Conservation (phyloP, 1,284 basidiomycete species). For the Trichosporon coremiiforme region DNA sequence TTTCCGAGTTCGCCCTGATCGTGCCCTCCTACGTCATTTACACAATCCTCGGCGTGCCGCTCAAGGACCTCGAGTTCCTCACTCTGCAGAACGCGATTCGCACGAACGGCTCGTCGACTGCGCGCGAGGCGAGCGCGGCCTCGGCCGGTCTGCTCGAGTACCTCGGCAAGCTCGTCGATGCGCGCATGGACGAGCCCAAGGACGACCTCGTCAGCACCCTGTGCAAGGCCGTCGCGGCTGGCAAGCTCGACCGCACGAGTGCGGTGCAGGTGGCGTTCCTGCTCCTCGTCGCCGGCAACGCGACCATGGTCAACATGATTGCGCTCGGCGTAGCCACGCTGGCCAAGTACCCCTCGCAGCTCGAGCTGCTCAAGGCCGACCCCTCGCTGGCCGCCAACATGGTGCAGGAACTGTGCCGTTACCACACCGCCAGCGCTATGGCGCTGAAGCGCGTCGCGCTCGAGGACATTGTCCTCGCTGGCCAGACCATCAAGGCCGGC, state of each 20-base stretch:
- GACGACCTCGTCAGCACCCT: conserved; percentile 23
- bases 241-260: conserved; percentile 20
- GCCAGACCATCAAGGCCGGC: conserved; percentile 22
- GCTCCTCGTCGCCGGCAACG: conserved; percentile 28
- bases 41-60: conserved; percentile 28
- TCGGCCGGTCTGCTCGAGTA: conserved; percentile 21
- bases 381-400: conserved; percentile 23
- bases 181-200: conserved; percentile 20
- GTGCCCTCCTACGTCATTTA: conserved; percentile 28
- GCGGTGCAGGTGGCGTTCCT: conserved; percentile 29
- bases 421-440: conserved; percentile 28
- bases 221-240: conserved; percentile 14
- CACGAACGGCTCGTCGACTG: conserved; percentile 23
- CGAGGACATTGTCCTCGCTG: conserved; percentile 22
- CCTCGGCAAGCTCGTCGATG: conserved; percentile 22
- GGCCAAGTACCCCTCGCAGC: conserved; percentile 23
- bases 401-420: conserved; percentile 28
- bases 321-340: conserved; percentile 27
- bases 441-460: conserved; percentile 28
- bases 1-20: conserved; percentile 25
- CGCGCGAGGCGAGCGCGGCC: conserved; percentile 22
- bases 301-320: conserved; percentile 31
- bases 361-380: conserved; percentile 22
- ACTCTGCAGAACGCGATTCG: conserved; percentile 24
- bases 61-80: conserved; percentile 26